phyloP scores from a whole-genome alignment of 176 grass and related monocot genomes.

The Rhynchospora pubera region DNA sequence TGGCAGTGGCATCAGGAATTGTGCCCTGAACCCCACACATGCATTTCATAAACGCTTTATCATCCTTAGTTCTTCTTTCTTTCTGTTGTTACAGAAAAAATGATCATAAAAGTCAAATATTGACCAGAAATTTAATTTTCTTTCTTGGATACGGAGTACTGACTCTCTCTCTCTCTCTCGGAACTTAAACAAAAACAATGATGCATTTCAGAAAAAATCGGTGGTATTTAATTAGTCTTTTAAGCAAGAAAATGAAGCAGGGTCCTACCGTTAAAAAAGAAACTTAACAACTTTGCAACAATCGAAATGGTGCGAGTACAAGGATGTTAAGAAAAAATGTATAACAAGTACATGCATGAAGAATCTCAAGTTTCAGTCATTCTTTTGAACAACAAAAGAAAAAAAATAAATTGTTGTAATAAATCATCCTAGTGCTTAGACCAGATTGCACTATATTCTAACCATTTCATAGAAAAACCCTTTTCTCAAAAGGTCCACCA shows the following conservation, averaged over 20 bases:
- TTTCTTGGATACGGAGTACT: not conserved
- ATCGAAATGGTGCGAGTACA: not conserved
- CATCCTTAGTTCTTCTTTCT: not conserved
- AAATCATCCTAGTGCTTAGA: conserved; percentile 20
- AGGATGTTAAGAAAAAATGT: not conserved
- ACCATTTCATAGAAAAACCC: conserved; percentile 13
- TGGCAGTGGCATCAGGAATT: conserved; percentile 39
- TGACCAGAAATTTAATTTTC: not conserved
- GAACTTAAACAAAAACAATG: not conserved
- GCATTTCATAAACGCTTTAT: not conserved
- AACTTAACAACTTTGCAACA: not conserved
- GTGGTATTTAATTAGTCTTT: too few species aligned
- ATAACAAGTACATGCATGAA: conserved; percentile 15
- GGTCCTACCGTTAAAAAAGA: not conserved
- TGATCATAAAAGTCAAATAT: not conserved
- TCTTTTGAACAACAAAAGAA: not conserved
- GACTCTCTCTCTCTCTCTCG: not conserved
- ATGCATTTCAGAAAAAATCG: not conserved
- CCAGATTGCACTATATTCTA: conserved; percentile 22
- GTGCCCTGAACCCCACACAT: conserved; percentile 28
- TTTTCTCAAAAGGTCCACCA: conserved; percentile 16
- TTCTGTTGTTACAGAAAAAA: conserved; percentile 21
- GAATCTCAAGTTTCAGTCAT: conserved; percentile 14
- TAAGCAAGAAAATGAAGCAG: not conserved
- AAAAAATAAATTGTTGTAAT: not conserved